Base-by-base conservation (phyloP, 2,329 filamentous ascomycete species). In the Sarocladium kiliense region DNA sequence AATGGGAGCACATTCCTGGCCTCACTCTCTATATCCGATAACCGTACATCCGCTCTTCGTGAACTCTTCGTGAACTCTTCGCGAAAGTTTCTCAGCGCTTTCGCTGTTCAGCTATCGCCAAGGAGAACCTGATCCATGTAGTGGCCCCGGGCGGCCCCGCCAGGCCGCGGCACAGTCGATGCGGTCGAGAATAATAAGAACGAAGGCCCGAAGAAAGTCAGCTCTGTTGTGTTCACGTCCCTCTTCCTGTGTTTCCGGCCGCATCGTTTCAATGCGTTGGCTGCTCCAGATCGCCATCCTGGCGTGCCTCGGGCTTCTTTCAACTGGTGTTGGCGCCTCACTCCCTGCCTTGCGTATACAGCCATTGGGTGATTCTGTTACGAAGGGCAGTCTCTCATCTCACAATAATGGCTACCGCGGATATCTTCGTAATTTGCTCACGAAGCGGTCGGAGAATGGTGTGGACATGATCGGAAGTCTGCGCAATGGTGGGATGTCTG, bases 401-500 rank as follows among this genome's bases (percentile, higher is more conserved):
- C 16, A 54, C 27, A 5, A 11, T 30, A 59, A 57, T 27, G 57
- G 55, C 23, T 59, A 57, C 49, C 55, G 57, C 14, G 41, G 39
- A 6, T 37, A 23, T 41, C 57, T 57, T 37, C 47, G 57, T 2
- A 16, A 55, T n/a, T 53, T 55, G 44, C 51, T 58, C 55, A 16
- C 7, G 49, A n/a, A 36, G 16, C 7, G 21, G 12, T 36, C 49
- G 18, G 32, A 19, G n/a, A 21, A 26, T 16, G 36, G 18, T n/a
- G 54, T 60, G 2, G 59, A 60, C 49, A 58, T 60, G 57, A 47
- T 60, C 30, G 58, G 58, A 2, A 58, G 16, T 18, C 54, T 54
- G 25, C 30, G 51, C 18, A 18, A 25, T 18, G 56, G 55, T 2
- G 26, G 19, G 26, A 61, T 61, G 58, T 18, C 14, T 3, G 59